Evolutionary conservation across 345 rosid species (phyloP), one percentile per base, ranked within the genome.

Genomic region (Sonneratia alba): DNA sequence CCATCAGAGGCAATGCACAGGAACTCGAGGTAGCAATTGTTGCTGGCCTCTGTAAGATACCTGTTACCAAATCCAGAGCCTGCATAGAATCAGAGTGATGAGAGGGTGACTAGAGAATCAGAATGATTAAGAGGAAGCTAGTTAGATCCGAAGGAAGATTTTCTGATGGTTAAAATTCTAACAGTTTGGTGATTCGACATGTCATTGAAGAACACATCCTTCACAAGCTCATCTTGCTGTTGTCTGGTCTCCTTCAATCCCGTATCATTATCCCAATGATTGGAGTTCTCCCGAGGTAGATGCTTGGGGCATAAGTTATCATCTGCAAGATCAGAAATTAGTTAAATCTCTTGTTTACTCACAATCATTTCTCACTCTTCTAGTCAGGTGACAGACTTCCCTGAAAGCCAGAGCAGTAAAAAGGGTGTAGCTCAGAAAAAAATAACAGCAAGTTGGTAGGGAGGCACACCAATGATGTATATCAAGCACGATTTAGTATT

Each of bases 171-270:
- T 34, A 62, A 51, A 67, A 68, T 51, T 75, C 78, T 76, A 76
- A 81, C 84, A 9, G 27, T 68, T 36, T 73, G 78, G 67, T 38
- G 73, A 40, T 73, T 78, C 36, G 79, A 18, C 47, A 66, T 55
- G 68, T 4, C 34, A 55, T 61, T 57, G 53, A 43, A 5, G 75
- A 70, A 72, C 62, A 72, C 56, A 56, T 71, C n/a, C 59, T 73
- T 73, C 47, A 64, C 72, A 22, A 68, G 61, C 63, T 71, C 73
- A 36, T 73, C 67, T 80, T 73, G 24, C 69, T 77, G 61, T 61
- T 69, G n/a, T 51, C 70, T 37, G 70, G 73, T 43, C 55, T 72
- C 70, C 38, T 70, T 67, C 18, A 56, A 37, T 57, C 27, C 19
- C 69, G 5, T 62, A 34, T 16, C 27, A 13, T 19, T 45, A 69